phyloP scores from a whole-genome alignment of 139 green algal species.

The Penium margaritaceum region DNA sequence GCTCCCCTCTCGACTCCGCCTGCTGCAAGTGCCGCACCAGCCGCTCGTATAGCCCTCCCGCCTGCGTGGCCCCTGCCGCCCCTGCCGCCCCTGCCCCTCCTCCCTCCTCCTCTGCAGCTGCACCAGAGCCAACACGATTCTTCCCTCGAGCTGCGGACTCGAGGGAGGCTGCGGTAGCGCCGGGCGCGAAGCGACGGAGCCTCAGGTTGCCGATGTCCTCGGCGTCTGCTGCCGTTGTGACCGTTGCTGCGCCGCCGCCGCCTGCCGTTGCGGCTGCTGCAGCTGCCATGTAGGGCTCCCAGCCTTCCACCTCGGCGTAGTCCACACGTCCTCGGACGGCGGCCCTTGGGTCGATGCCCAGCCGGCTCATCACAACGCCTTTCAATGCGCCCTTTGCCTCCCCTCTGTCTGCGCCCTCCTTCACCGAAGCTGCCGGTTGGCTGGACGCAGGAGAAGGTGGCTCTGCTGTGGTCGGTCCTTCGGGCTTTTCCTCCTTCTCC shows the following conservation, averaged over 20 bases:
- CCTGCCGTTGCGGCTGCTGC: background rate
- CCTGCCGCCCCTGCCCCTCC: background rate
- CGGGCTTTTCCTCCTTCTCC: background rate
- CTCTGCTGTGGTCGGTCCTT: background rate
- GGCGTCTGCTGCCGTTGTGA: background rate
- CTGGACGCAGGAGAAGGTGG: no score
- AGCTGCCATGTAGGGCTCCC: background rate
- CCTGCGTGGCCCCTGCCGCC: background rate
- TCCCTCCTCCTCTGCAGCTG: no score
- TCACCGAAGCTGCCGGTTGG: no score
- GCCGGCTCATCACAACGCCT: background rate
- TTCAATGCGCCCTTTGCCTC: no score
- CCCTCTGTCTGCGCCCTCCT: no score
- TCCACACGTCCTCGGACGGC: background rate
- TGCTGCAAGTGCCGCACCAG: slow-evolving; percentile 6
- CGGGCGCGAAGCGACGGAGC: background rate
- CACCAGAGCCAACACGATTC: no score
- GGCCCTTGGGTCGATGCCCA: background rate
- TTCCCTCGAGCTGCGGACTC: no score
- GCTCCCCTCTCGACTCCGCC: background rate
- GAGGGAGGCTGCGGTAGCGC: background rate
- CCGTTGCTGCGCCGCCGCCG: background rate
- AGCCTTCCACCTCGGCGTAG: background rate
- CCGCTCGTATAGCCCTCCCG: background rate
- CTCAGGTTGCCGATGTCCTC: slow-evolving; percentile 4